Evolutionary conservation across 2,329 filamentous ascomycete genomes (phyloP).

Genomic region (Volutella citrinella): DNA sequence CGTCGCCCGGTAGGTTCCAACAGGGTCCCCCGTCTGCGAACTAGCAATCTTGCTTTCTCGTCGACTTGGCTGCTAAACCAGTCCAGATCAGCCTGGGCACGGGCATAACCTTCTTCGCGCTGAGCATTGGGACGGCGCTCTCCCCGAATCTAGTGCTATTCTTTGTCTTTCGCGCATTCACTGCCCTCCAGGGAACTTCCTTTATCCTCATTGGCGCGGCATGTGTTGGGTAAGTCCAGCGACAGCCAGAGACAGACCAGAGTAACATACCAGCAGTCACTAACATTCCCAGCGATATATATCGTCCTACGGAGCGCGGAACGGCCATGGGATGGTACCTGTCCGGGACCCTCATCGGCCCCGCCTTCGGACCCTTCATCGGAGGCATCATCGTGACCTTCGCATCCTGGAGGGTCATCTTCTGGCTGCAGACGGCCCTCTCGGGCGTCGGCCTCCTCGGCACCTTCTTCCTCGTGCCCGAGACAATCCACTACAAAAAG

Average conservation of each 20-base stretch:
- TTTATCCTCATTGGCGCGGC: constrained; percentile 71
- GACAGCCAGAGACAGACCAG: too few relatives aligned
- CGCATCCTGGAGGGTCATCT: constrained; percentile 69
- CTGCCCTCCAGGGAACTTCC: constrained; percentile 71
- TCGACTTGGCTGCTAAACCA: too few relatives aligned
- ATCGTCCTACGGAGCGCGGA: constrained; percentile 64
- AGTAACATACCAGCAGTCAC: constrained; percentile 3
- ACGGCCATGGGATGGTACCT: constrained; percentile 74
- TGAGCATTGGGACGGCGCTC: constrained; percentile 70
- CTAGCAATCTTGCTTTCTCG: not conserved
- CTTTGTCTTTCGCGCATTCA: constrained; percentile 71
- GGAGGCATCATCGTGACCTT: constrained; percentile 77
- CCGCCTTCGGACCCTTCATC: constrained; percentile 67
- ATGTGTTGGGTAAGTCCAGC: constrained; percentile 60
- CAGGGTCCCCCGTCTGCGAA: not conserved
- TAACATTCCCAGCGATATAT: constrained; percentile 49
- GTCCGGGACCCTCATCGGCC: constrained; percentile 68
- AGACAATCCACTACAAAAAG: constrained; percentile 67
- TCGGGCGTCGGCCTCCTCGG: constrained; percentile 57
- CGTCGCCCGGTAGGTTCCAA: constrained; percentile 48
- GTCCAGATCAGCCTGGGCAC: constrained; percentile 52
- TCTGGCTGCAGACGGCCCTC: constrained; percentile 72
- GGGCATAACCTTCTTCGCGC: constrained; percentile 61
- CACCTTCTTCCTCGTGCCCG: constrained; percentile 65
- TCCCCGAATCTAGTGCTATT: constrained; percentile 69